Base-by-base conservation (phyloP, 1,284 basidiomycete genomes). In the Cutaneotrichosporon cyanovorans region DNA sequence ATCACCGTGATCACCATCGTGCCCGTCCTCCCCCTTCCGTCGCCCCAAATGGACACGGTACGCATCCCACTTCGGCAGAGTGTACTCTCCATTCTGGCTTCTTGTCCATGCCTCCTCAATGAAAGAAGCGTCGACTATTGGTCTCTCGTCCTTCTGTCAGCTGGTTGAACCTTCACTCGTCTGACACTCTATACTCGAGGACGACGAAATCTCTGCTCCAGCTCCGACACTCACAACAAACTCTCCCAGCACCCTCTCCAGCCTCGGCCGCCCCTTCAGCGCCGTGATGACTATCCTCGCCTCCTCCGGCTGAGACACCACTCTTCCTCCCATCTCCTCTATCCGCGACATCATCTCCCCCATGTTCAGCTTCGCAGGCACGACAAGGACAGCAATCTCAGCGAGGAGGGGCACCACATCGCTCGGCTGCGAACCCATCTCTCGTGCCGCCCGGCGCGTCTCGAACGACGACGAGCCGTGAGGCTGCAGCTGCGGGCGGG, bases 311-410 rank as follows among this genome's bases (percentile, higher is more conserved):
- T 51, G 36, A 5, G 33, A 22, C 0, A 61, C 57, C n/a, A 54
- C 50, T 31, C 45, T 47, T 15, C 68, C 70, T 6, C 68, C 70
- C 4, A 72, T 56, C n/a, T 61, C 61, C 16, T 62, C 62, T 22
- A 71, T 63, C 25, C 55, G 53, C 14, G 60, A 55, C 25, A 49
- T 44, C 30, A 44, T 12, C 19, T 18, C 16, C 9, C 45, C 35
- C 7, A 49, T 19, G 18, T 68, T 65, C 15, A 72, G 45, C 35
- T 72, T 72, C n/a, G 64, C 63, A 0, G 66, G 56, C 1, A 72
- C 45, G 28, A 72, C 52, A 40, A 65, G 61, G 34, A 72, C 63
- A 9, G 60, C 47, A 1, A 72, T 46, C 39, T 59, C 57, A 4
- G 66, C 58, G 20, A 72, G 60, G 5, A 71, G 53, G 5, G 63